Base-by-base conservation (phyloP, 2,329 filamentous ascomycete species). In the Rhinocladiella similis region DNA sequence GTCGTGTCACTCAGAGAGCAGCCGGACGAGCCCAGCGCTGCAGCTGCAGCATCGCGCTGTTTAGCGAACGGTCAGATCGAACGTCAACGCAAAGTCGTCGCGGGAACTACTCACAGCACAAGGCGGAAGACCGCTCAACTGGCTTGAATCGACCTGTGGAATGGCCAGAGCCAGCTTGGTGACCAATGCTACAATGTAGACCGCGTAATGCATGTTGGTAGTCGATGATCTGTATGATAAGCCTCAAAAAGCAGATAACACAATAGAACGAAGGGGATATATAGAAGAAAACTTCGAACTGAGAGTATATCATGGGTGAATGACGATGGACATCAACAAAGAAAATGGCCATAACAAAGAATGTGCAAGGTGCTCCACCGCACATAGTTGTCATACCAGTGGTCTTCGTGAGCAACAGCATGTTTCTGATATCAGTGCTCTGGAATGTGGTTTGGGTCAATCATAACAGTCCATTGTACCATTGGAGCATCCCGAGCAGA, bases 31-130 rank as follows among this genome's bases (percentile, higher is more conserved):
- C 41, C 53, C 25, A 59, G 14, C n/a, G 59, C 56, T 1, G 53
- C 47, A 38, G 36, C 49, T 6, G 56, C 51, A 6, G 53, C 50
- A 46, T 59, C 59, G 54, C 53, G 50, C 59, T 62, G 47, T 55
- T 38, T 13, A 13, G 13, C 27, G 16, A 16, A 16, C 29, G 5
- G 16, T 19, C 16, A 45, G 14, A 25, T 10, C 41, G 29, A 18
- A 16, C 5, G 20, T 38, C 14, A 6, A 20, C 35, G 18, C 1
- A 18, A 14, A 9, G 7, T 19, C 41, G 16, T 19, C 36, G 18
- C 16, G n/a, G n/a, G 36, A 18, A 43, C n/a, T 9, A 60, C 59
- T 59, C 52, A 62, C 59, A 33, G 56, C 59, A 48, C 59, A 62
- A n/a, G 53, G 49, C 16, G 59, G 59, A 12, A 62, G 45, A 16